Conservation (phyloP, 495 filamentous ascomycete species). For the Tetracladium setigerum region DNA sequence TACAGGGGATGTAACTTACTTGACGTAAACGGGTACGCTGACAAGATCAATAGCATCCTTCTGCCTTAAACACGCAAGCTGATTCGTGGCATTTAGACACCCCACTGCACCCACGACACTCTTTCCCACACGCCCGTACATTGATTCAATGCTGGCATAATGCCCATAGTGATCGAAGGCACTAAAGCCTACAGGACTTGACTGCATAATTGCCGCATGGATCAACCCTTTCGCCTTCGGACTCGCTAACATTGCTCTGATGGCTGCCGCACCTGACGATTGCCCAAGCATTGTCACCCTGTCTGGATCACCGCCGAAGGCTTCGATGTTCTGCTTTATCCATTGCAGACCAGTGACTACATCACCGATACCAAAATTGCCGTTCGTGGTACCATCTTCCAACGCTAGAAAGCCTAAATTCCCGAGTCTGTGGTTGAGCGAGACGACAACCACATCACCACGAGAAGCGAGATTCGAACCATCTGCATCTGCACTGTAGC, state of each 20-base stretch:
- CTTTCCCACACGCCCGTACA: not conserved
- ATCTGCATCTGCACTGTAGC: constrained; percentile 36
- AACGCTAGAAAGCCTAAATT: constrained; percentile 28
- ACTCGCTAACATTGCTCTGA: constrained; percentile 22
- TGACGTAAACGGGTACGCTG: not conserved
- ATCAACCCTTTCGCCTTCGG: constrained; percentile 1
- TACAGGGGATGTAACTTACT: constrained; percentile 1
- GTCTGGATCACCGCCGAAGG: constrained; percentile 27
- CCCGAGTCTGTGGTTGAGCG: constrained; percentile 31
- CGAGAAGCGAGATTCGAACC: constrained; percentile 30
- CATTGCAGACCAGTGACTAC: constrained; percentile 35
- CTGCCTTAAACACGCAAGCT: not conserved
- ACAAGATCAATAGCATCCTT: not conserved
- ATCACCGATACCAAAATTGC: constrained; percentile 47
- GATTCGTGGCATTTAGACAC: not conserved
- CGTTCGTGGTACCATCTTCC: constrained; percentile 23
- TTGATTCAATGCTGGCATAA: not conserved
- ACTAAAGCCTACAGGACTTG: not conserved
- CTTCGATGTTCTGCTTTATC: constrained; percentile 40
- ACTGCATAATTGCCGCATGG: constrained; percentile 1
- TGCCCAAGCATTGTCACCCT: constrained; percentile 38
- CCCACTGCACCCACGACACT: not conserved
- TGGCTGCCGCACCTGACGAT: constrained; percentile 57
- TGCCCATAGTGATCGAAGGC: not conserved
- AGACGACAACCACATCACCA: constrained; percentile 48